Evolutionary conservation across 73 alveolate species (phyloP).

Genomic region (Paramecium pentaurelia): DNA sequence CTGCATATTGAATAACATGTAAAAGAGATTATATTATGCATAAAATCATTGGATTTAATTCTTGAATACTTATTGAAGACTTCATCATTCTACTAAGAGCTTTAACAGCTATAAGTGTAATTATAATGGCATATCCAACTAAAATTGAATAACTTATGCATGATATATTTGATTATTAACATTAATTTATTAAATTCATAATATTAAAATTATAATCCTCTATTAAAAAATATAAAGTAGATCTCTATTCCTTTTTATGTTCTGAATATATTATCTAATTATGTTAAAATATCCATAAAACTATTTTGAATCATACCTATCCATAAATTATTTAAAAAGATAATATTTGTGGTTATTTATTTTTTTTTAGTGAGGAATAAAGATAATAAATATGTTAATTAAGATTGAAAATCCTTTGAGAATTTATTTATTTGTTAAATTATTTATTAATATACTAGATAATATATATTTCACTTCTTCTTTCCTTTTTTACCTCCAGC

Average conservation of each 20-base stretch:
- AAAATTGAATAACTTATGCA: not conserved
- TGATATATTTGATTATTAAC: not conserved
- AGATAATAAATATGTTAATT: not conserved
- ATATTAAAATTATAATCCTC: not conserved
- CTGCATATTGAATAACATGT: not conserved
- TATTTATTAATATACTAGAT: not conserved
- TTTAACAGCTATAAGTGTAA: not conserved
- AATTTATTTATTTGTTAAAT: not conserved
- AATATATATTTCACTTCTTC: constrained; percentile 48
- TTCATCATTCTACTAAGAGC: not conserved
- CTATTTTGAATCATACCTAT: too few relatives aligned
- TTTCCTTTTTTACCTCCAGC: constrained; percentile 42
- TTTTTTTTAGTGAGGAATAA: too few relatives aligned
- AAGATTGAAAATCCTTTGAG: not conserved
- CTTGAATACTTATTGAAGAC: not conserved
- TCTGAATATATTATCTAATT: too few relatives aligned
- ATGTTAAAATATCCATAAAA: too few relatives aligned
- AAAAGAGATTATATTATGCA: not conserved
- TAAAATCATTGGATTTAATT: not conserved
- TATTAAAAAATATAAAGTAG: not conserved
- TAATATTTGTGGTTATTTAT: too few relatives aligned
- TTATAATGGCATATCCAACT: not conserved
- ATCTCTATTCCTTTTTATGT: not conserved
- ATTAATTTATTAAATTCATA: not conserved
- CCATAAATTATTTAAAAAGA: too few relatives aligned